phyloP scores from a whole-genome alignment of 2,329 filamentous ascomycete genomes.

The Botrytis byssoidea region DNA sequence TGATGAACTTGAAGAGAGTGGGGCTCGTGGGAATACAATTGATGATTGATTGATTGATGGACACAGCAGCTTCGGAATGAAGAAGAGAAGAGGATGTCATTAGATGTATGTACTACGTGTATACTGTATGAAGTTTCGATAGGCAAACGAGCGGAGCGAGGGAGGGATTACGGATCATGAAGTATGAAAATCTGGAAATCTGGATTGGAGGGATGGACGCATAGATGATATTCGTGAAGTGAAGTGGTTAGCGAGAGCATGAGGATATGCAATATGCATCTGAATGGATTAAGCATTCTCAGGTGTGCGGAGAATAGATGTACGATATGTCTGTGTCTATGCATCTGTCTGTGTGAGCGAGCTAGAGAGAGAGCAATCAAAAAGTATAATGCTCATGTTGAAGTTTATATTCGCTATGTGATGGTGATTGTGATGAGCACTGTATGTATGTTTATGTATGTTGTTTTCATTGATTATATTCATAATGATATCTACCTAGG shows the following conservation, averaged over 20 bases:
- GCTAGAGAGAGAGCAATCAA: neutral
- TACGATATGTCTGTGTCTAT: neutral
- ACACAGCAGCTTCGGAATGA: neutral
- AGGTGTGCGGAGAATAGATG: neutral
- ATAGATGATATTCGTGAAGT: neutral
- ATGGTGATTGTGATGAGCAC: no score
- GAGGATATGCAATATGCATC: neutral
- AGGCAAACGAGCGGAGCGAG: neutral
- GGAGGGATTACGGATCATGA: neutral
- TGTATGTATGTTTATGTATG: no score
- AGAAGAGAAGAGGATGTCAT: neutral
- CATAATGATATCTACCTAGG: no score
- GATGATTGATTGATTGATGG: neutral
- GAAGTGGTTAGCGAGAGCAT: neutral
- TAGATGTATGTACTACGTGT: neutral
- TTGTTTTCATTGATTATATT: no score
- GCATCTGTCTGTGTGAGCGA: neutral
- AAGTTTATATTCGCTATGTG: neutral
- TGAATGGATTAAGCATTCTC: neutral
- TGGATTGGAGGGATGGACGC: neutral
- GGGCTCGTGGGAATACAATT: neutral
- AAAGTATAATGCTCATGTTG: neutral
- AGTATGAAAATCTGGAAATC: neutral
- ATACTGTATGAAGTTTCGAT: constrained; percentile 5
- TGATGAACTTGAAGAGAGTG: neutral